Conservation (phyloP, 139 green algal genomes). For the Chlamydomonas sphaeroides region DNA sequence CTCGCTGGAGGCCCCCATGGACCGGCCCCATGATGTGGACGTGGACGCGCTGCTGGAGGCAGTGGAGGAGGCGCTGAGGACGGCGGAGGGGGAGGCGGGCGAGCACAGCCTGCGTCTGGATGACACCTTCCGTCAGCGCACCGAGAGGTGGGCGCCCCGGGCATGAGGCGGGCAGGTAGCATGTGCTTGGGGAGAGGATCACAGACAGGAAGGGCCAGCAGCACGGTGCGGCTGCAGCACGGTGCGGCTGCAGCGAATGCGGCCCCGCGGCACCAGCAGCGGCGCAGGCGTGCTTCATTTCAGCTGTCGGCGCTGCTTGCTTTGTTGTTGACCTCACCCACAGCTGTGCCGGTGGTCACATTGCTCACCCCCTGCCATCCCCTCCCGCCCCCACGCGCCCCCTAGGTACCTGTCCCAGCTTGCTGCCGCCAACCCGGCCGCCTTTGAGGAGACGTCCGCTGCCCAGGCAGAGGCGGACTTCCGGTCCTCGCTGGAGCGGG, state of each 20-base stretch:
- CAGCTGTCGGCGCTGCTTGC: background rate
- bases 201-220: too few species aligned
- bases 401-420: conserved; percentile 25
- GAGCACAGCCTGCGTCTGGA: background rate
- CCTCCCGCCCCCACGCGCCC: background rate
- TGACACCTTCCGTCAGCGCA: conserved; percentile 11
- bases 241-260: too few species aligned
- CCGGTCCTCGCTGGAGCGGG: conserved; percentile 18
- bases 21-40: conserved; percentile 21
- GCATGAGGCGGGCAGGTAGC: too few species aligned
- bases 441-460: conserved; percentile 30
- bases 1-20: conserved; percentile 14
- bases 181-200: too few species aligned
- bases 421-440: conserved; percentile 4
- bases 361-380: background rate
- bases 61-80: conserved; percentile 7
- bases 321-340: background rate
- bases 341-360: background rate
- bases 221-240: too few species aligned
- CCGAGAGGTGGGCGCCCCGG: background rate
- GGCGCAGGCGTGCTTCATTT: background rate
- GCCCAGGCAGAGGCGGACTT: conserved; percentile 30
- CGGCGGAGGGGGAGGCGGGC: background rate
- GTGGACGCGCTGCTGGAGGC: conserved; percentile 4
- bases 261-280: too few species aligned